phyloP scores from a whole-genome alignment of 495 filamentous ascomycete genomes.

The Aspergillus panamensis region DNA sequence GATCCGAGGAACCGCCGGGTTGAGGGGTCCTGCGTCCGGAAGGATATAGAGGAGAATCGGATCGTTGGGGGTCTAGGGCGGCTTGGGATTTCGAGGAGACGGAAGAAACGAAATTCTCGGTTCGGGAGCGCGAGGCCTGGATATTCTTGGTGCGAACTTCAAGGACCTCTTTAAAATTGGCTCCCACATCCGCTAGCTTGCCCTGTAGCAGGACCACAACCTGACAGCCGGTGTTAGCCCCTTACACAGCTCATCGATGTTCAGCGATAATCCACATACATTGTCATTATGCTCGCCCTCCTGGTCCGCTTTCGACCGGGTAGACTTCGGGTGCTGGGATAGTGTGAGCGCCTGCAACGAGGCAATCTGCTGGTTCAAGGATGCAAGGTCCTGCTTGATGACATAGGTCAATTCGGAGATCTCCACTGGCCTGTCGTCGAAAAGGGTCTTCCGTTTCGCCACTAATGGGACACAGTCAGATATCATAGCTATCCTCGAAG shows the following conservation, averaged over 20 bases:
- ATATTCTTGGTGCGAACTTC: slow-evolving; percentile 98
- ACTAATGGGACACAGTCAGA: slow-evolving; percentile 44
- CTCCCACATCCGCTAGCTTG: slow-evolving; percentile 88
- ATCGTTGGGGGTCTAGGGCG: slow-evolving; percentile 52
- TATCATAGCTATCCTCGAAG: background rate
- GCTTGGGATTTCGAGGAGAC: slow-evolving; percentile 76
- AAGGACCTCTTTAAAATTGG: slow-evolving; percentile 94
- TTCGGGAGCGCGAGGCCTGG: slow-evolving; percentile 84
- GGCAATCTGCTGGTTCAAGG: slow-evolving; percentile 83
- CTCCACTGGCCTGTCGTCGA: slow-evolving; percentile 93
- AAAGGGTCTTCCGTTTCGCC: slow-evolving; percentile 93
- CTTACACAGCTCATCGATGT: background rate
- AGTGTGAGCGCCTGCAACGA: slow-evolving; percentile 68
- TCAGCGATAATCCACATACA: slow-evolving; percentile 37
- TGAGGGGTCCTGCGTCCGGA: slow-evolving; percentile 65
- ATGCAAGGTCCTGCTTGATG: slow-evolving; percentile 95
- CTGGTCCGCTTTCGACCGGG: slow-evolving; percentile 59
- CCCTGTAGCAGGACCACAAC: slow-evolving; percentile 88
- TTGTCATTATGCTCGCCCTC: slow-evolving; percentile 98
- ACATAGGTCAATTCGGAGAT: slow-evolving; percentile 94
- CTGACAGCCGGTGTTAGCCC: slow-evolving; percentile 31
- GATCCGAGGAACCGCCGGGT: slow-evolving; percentile 59
- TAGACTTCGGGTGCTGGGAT: slow-evolving; percentile 65
- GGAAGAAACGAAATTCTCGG: slow-evolving; percentile 93
- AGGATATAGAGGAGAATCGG: slow-evolving; percentile 82